phyloP scores from a whole-genome alignment of 2,329 filamentous ascomycete species.

The Scytalidium sp. region DNA sequence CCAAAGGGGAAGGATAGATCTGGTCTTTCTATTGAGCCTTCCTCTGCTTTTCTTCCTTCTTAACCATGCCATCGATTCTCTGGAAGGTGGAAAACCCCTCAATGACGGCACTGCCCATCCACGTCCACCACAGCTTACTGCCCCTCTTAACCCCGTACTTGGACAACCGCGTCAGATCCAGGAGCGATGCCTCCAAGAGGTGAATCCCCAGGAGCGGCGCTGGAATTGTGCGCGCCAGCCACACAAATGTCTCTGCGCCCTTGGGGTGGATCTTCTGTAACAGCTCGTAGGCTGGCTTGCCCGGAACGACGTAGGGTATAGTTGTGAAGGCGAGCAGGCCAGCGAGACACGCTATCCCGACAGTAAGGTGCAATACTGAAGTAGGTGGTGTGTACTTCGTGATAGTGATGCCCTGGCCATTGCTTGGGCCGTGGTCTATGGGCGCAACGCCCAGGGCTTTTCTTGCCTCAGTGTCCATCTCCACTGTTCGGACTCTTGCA shows the following conservation, averaged over 20 bases:
- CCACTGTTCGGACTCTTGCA: constrained; percentile 66
- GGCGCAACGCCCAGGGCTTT: constrained; percentile 51
- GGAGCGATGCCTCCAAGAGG: constrained; percentile 54
- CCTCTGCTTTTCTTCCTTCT: constrained; percentile 35
- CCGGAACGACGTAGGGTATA: constrained; percentile 50
- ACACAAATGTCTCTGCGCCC: constrained; percentile 56
- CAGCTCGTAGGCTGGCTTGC: constrained; percentile 45
- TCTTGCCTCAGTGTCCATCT: constrained; percentile 65
- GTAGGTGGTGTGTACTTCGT: constrained; percentile 32
- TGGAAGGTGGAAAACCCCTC: constrained; percentile 50
- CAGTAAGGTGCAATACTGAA: constrained; percentile 40
- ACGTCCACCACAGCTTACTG: constrained; percentile 47
- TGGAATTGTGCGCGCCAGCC: constrained; percentile 57
- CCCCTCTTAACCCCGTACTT: constrained; percentile 46
- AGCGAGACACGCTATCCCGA: constrained; percentile 52
- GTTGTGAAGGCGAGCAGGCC: constrained; percentile 50
- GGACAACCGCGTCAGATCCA: constrained; percentile 45
- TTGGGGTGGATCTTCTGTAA: constrained; percentile 52
- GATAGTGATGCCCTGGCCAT: constrained; percentile 34
- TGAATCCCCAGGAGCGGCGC: constrained; percentile 63
- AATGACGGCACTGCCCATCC: constrained; percentile 49
- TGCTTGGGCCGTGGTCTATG: constrained; percentile 43
- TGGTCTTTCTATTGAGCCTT: not conserved
- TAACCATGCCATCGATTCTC: constrained; percentile 49
- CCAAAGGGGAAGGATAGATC: no score